Evolutionary conservation across 371 early-diverging fungal genomes (phyloP), one percentile per base, ranked within the genome.

Genomic region (Apophysomyces variabilis): DNA sequence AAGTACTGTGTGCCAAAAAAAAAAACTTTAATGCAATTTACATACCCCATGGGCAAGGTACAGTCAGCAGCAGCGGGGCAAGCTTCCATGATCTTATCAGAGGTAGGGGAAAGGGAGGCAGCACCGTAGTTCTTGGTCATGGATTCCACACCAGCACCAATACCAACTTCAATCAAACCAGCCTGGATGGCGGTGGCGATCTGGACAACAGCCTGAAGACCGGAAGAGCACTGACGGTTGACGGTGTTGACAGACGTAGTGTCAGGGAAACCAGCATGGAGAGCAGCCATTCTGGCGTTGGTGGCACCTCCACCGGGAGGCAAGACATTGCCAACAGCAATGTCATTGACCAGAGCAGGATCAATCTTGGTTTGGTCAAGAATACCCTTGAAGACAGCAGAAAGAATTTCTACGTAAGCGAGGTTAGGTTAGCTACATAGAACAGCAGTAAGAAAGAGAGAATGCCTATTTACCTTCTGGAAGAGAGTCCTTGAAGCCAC

Each of bases 141-240:
- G 78, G 93, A 92, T 78, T 99, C 99, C 58, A 98, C 96, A 84
- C 99, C 99, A 47, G 97, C 99, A 76, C 93, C 94, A 72, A 99
- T 95, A 77, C 99, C 99, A 61, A 96, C 84, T 73, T 96, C 95
- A 71, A 99, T 96, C 85, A 88, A 81, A 73, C 96, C 98, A 41
- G 91, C 74, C 80, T 91, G 92, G 76, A 99, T 98, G 63, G 94
- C 93, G 69, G 89, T 79, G 56, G 96, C 98, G 58, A 98, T 91
- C 77, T 87, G 90, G 64, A 91, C 95, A 62, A 95, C 90, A 36
- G 98, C 96, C 78, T 98, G 96, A 59, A 99, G 89, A 72, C 99
- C 98, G 67, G 93, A 92, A 58, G 96, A 97, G 88, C 98, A 99
- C 83, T 96, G 96, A 57, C 98, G 92, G 90, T 99, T 99, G 76